Evolutionary conservation across 176 grass and related monocot species (phyloP), one percentile per base, ranked within the genome.

Genomic region (Oryza meyeriana): DNA sequence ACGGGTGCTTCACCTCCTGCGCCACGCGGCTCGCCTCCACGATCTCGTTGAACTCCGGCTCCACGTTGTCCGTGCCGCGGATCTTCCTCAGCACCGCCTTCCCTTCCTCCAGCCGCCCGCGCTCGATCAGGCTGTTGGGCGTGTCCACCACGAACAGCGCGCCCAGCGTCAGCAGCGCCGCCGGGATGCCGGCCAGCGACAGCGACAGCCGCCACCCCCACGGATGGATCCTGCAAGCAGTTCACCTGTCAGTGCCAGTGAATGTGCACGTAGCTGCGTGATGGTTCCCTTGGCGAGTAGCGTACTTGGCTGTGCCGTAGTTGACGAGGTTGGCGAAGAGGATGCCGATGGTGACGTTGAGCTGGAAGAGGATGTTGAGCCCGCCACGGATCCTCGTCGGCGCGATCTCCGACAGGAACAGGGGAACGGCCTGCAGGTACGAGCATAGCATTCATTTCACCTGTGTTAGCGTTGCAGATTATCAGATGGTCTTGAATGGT

Each of bases 341-440:
- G 79, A 97, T 97, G 79, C 91, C 94, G 67, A 97, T 94, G 67
- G 94, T 97, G 72, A 97, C 72, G 64, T 97, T 94, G 33, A 97
- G 89, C 94, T 97, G 94, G 85, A 97, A 97, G 85, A 97, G 66
- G 87, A 97, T 97, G 87, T 94, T 97, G 10, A 97, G 94, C 48
- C 89, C 92, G 52, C 94, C 92, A 4, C 94, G 89, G 79, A 94
- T 94, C 74, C 92, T 79, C 57, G 94, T 97, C 25, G 94, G 94
- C 74, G 94, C 91, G 61, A 97, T 94, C 88, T 97, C 94, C 0
- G 94, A 97, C 41, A 97, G 76, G 61, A 97, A 97, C 70, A 97
- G 83, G 7, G 94, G 94, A 83, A 97, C 94, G 25, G 94, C 94
- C 94, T 97, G 91, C 81, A 74, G n/a, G 22, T 0, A 36, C 35